A percentile compares a stretch with the other conserved stretches of the same genome.
Evolutionary conservation across 257 asterid genomes (phyloP).

Genomic region (Plantago major): DNA sequence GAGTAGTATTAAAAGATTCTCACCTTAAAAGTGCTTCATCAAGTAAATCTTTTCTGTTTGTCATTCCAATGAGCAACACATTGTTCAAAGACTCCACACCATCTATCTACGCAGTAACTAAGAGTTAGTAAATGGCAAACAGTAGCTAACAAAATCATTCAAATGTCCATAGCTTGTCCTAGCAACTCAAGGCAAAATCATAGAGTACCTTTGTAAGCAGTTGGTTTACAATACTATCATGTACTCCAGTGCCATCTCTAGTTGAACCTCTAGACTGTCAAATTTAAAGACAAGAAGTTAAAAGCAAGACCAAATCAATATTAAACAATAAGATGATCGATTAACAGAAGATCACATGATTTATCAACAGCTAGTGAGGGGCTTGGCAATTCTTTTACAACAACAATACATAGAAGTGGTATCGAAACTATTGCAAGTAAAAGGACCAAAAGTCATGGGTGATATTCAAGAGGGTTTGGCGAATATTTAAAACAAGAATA

Average conservation of each 20-base stretch:
- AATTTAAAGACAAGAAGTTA: constrained; percentile 25
- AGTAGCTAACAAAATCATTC: constrained; percentile 15
- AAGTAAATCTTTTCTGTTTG: constrained; percentile 93
- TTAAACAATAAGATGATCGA: constrained; percentile 11
- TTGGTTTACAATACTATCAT: constrained; percentile 98
- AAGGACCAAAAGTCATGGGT: too few species aligned
- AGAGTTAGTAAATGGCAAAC: constrained; percentile 22
- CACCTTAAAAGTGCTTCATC: constrained; percentile 99
- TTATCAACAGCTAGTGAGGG: constrained; percentile 8
- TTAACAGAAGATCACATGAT: constrained; percentile 16
- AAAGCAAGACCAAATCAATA: constrained; percentile 7
- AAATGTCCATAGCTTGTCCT: constrained; percentile 6
- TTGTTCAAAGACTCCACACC: constrained; percentile 98
- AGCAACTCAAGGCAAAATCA: constrained; percentile 22
- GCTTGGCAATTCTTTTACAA: too few species aligned
- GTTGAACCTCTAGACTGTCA: constrained; percentile 98
- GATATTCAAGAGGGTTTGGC: too few species aligned
- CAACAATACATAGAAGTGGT: too few species aligned
- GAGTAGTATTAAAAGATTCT: constrained; percentile 13
- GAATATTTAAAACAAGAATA: constrained; percentile 3
- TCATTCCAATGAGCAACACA: constrained; percentile 98
- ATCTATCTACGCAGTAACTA: constrained; percentile 66
- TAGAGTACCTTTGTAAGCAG: constrained; percentile 87
- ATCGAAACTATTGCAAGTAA: too few species aligned
- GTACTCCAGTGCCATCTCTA: constrained; percentile 99